Base-by-base conservation (phyloP, 2,329 filamentous ascomycete genomes). In the Colletotrichum sojae region DNA sequence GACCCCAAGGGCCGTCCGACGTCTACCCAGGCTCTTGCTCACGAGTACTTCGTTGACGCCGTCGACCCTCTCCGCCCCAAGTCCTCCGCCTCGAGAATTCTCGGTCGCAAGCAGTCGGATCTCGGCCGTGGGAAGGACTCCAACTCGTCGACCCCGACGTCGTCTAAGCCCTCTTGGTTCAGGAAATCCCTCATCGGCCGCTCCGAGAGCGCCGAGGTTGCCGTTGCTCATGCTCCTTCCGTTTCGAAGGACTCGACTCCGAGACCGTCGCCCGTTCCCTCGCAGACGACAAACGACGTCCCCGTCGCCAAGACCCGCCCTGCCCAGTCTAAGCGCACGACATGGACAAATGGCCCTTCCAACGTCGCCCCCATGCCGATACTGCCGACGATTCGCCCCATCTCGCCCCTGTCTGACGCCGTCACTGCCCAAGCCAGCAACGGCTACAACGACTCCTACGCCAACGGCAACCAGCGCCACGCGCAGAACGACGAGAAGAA, bases 161-260 rank as follows among this genome's bases (percentile, higher is more conserved):
- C 91, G 2, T 89, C 93, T 5, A 98, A 98, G 83, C 93, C 93
- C 25, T 98, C 95, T 0, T 99, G 96, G 96, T 98, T 99, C 82
- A 90, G 96, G 73, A 94, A 97, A 79, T 98, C 96, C 13, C 86
- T 99, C 67, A 97, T 98, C 76, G 92, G 92, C 66, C 89, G 93
- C 68, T 90, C 92, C 53, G 91, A 94, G 55, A 91, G 86, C 73
- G 85, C 89, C 12, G 91, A 93, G 62, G 85, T 87, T n/a, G 83
- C 89, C 9, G 76, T 82, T 4, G 80, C 84, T 20, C 81, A 84
- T 4, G 80, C 84, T 18, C 81, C 84, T 62, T 75, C 83, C 16
- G 81, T 80, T 25, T 76, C 78, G 27, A 89, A 89, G 76, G 86
- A 88, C 25, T 77, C 76, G 18, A 80, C 82, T 45, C 82, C 84